A percentile compares a stretch with the other conserved stretches of the same genome.
phyloP scores from a whole-genome alignment of 306 rosid genomes.

The Lotus japonicus region DNA sequence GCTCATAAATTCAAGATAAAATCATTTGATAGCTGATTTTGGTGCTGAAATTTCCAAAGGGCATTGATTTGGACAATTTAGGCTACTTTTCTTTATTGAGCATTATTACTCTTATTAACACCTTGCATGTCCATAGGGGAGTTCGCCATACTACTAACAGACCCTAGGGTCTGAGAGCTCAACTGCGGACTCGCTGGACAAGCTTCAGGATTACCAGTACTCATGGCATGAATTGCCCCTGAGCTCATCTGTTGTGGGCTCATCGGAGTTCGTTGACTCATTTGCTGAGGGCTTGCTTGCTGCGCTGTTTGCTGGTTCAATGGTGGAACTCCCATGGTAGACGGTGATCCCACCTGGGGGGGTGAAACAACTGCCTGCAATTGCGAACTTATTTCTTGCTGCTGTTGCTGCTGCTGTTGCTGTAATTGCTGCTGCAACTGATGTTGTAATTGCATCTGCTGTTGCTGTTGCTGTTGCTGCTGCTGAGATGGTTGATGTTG shows the following conservation, averaged over 20 bases:
- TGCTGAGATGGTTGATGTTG: conserved; percentile 44
- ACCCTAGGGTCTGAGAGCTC: conserved; percentile 92
- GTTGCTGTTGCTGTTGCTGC: conserved; percentile 38
- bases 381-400: conserved; percentile 65
- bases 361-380: conserved; percentile 80
- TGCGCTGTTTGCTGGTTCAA: conserved; percentile 67
- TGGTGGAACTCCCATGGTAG: conserved; percentile 73
- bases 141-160: conserved; percentile 57
- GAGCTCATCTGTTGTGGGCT: conserved; percentile 90
- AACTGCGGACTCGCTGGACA: conserved; percentile 97
- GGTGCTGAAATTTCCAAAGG: background rate
- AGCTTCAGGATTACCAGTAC: conserved; percentile 83
- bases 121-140: conserved; percentile 97
- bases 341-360: conserved; percentile 88
- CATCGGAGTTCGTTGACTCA: conserved; percentile 93
- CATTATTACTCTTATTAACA: conserved; percentile 73
- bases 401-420: conserved; percentile 50
- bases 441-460: conserved; percentile 27
- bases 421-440: conserved; percentile 28
- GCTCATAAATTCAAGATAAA: background rate
- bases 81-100: conserved; percentile 23
- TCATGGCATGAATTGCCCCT: conserved; percentile 75
- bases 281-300: conserved; percentile 84
- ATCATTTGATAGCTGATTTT: background rate
- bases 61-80: conserved; percentile 1